A percentile compares a stretch with the other conserved stretches of the same genome.
Evolutionary conservation across 2,329 filamentous ascomycete genomes (phyloP).

Genomic region (Exophiala calicioides): DNA sequence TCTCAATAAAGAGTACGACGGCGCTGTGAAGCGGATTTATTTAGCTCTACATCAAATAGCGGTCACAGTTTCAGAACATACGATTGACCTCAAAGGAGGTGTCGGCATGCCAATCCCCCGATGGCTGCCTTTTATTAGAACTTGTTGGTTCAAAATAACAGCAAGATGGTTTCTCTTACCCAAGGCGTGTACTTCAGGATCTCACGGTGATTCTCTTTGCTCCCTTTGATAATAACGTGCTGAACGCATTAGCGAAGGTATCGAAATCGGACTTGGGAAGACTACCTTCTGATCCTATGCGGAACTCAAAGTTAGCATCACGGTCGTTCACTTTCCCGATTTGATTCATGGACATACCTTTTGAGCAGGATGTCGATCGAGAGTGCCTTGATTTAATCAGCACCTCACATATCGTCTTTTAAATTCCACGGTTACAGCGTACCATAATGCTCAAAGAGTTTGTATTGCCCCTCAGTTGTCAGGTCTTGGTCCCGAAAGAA

Average conservation of each 20-base stretch:
- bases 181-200: constrained; percentile 51
- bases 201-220: constrained; percentile 49
- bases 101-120: constrained; percentile 31
- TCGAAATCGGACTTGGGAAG: too few relatives aligned
- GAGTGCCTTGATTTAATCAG: constrained; percentile 25
- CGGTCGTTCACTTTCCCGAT: neutral
- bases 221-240: constrained; percentile 50
- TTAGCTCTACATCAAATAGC: too few relatives aligned
- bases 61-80: too few relatives aligned
- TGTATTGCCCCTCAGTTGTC: constrained; percentile 44
- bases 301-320: neutral
- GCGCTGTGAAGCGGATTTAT: constrained; percentile 32
- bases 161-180: constrained; percentile 25
- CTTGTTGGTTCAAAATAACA: too few relatives aligned
- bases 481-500: constrained; percentile 57
- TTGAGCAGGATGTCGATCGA: constrained; percentile 51
- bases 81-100: constrained; percentile 34
- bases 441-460: constrained; percentile 53
- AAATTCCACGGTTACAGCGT: too few relatives aligned
- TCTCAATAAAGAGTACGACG: constrained; percentile 31
- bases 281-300: constrained; percentile 35
- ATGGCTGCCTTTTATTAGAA: constrained; percentile 39
- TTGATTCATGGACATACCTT: constrained; percentile 17
- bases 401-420: too few relatives aligned
- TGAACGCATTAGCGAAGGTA: neutral